Percentiles rank a stretch among this genome's conserved stretches.
Conservation (phyloP, 2,329 filamentous ascomycete species). For the Aspergillus neoniger region DNA sequence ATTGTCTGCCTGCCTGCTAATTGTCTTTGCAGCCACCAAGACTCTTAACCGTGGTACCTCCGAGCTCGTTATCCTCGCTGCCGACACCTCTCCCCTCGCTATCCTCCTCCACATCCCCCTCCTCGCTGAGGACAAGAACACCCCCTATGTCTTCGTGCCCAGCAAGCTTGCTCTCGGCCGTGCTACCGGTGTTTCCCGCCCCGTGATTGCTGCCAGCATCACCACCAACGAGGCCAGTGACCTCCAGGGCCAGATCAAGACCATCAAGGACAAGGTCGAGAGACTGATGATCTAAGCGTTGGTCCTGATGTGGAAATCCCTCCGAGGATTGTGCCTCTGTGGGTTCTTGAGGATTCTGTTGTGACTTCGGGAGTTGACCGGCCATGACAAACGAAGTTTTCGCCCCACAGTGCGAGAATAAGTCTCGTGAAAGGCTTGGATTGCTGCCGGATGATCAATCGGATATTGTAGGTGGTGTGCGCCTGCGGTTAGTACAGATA, state of each 20-base stretch:
- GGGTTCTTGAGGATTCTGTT: neutral
- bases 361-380: neutral
- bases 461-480: no score
- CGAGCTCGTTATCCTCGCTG: constrained; percentile 86
- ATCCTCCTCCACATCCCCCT: constrained; percentile 89
- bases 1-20: constrained; percentile 8
- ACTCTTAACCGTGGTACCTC: constrained; percentile 86
- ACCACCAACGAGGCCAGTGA: constrained; percentile 91
- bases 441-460: no score
- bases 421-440: no score
- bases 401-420: no score
- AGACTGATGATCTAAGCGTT: constrained; percentile 78
- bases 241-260: constrained; percentile 81
- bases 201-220: constrained; percentile 85
- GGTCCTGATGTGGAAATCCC: neutral
- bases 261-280: constrained; percentile 94
- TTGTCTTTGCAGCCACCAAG: constrained; percentile 63
- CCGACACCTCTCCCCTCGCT: constrained; percentile 82
- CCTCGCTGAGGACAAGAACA: constrained; percentile 75
- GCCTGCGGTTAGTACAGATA: no score
- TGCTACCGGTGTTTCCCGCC: constrained; percentile 83
- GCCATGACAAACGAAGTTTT: neutral
- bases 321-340: neutral
- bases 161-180: constrained; percentile 83
- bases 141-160: constrained; percentile 71